A percentile compares a stretch with the other conserved stretches of the same genome.
Evolutionary conservation across 257 asterid genomes (phyloP).

Genomic region (Ilex asprella): DNA sequence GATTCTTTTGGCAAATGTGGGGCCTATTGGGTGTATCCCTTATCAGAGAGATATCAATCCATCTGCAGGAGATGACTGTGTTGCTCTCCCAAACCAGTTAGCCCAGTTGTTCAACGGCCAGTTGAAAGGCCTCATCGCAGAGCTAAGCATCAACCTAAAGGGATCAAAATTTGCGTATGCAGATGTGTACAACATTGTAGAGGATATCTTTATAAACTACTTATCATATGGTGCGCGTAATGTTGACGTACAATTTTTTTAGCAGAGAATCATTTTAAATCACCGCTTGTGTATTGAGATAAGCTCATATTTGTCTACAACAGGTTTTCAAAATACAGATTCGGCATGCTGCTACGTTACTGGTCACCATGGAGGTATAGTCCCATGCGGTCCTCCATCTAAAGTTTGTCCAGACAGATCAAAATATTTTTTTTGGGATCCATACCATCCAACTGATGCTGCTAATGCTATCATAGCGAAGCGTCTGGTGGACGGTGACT

Average conservation of each 20-base stretch:
- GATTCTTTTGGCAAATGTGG: conserved; percentile 53
- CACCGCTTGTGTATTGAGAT: neutral
- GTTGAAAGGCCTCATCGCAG: conserved; percentile 33
- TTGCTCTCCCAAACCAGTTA: conserved; percentile 44
- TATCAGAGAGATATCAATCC: conserved; percentile 57
- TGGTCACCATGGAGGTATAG: conserved; percentile 60
- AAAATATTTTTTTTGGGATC: conserved; percentile 76
- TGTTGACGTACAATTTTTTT: neutral
- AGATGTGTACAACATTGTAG: conserved; percentile 48
- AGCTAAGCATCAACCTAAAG: conserved; percentile 31
- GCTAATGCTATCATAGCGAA: conserved; percentile 45
- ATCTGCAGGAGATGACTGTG: conserved; percentile 44
- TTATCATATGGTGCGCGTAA: conserved; percentile 33
- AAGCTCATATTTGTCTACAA: neutral
- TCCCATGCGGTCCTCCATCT: conserved; percentile 67
- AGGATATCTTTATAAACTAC: conserved; percentile 44
- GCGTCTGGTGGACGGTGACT: conserved; percentile 46
- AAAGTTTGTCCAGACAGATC: conserved; percentile 54
- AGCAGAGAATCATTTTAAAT: neutral
- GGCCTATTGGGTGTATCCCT: conserved; percentile 87
- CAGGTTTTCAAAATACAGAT: conserved; percentile 55
- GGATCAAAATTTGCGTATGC: conserved; percentile 60
- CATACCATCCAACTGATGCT: conserved; percentile 71
- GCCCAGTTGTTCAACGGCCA: conserved; percentile 54
- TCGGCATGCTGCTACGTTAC: conserved; percentile 54